These are phyloP conservation scores for Chaetomium tenue DNA, from an alignment of 495 filamentous ascomycete species.

Conservation along the genomic window DNA sequence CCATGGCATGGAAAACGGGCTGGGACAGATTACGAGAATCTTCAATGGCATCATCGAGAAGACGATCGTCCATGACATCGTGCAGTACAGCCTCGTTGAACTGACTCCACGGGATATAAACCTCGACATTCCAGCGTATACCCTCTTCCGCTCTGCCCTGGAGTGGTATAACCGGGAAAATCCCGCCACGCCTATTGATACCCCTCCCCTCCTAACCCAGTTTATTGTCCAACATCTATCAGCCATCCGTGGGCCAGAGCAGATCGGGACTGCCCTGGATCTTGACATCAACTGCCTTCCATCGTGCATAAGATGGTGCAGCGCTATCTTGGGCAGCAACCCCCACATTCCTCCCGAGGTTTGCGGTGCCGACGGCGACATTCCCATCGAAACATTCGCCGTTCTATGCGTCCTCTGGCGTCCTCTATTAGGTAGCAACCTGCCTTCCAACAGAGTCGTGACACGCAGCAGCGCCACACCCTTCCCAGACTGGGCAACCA, in stretches of 20 bases:
- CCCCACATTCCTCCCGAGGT: background rate
- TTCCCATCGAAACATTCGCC: slow-evolving; percentile 2
- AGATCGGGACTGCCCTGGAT: background rate
- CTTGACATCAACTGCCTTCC: slow-evolving; percentile 3
- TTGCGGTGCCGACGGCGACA: background rate
- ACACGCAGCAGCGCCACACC: background rate
- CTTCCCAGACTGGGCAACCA: background rate
- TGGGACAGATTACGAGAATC: slow-evolving; percentile 12
- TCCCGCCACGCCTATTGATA: background rate
- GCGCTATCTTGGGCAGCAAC: background rate
- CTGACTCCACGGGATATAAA: background rate
- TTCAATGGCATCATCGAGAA: slow-evolving; percentile 7
- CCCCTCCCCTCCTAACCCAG: slow-evolving; percentile 11
- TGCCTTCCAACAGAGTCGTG: background rate
- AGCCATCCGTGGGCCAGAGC: background rate
- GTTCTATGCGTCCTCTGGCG: slow-evolving; percentile 26
- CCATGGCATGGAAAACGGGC: background rate
- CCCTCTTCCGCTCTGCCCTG: slow-evolving; percentile 18
- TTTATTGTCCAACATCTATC: slow-evolving; percentile 22
- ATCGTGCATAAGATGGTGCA: slow-evolving; percentile 23
- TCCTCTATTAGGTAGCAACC: background rate
- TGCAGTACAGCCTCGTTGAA: background rate
- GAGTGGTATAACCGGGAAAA: slow-evolving; percentile 16
- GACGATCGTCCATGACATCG: background rate
- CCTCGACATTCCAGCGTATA: slow-evolving; percentile 24